Evolutionary conservation across 306 rosid genomes (phyloP), one percentile per base, ranked within the genome.

Genomic region (Gleditsia sinensis): DNA sequence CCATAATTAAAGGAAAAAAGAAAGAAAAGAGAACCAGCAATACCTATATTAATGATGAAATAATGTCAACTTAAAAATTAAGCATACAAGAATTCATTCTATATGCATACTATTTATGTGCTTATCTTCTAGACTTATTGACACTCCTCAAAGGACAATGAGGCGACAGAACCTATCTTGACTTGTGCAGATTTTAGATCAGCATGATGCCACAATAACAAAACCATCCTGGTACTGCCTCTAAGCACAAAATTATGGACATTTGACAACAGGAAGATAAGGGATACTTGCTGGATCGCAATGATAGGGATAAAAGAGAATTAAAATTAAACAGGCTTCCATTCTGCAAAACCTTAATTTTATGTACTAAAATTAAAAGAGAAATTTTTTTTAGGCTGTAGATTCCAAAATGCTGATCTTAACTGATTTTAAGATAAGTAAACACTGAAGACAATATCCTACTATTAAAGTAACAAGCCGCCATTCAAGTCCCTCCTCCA

Each of bases 401-500:
- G 78, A 33, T 72, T 71, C 75, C 70, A 53, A 72, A 80, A 71
- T 71, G 46, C 79, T 67, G 69, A 82, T 75, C 84, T 72, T 78
- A 68, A n/a, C 54, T 61, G 71, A 72, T 45, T 77, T 9, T 55
- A 33, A 78, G 82, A 71, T 56, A 81, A 50, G 67, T 67, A 37
- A 77, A 74, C 85, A 67, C 66, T 50, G 63, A 24, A 19, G 65
- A 37, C 69, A 20, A 63, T 12, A 23, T 36, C 87, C 75, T 73
- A 88, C 89, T 78, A 81, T 49, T 77, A 19, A 60, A 20, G 24
- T 78, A 42, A 17, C 55, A 65, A 25, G 27, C 74, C 45, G 61
- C 63, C 27, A 42, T 43, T 86, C 85, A 90, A 37, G 74, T 83
- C 25, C 71, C 92, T n/a, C 82, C 86, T 30, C 86, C 94, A 46